A percentile compares a stretch with the other conserved stretches of the same genome.
Conservation (phyloP, 768 basidiomycete genomes). For the Plicaturopsis crispa region DNA sequence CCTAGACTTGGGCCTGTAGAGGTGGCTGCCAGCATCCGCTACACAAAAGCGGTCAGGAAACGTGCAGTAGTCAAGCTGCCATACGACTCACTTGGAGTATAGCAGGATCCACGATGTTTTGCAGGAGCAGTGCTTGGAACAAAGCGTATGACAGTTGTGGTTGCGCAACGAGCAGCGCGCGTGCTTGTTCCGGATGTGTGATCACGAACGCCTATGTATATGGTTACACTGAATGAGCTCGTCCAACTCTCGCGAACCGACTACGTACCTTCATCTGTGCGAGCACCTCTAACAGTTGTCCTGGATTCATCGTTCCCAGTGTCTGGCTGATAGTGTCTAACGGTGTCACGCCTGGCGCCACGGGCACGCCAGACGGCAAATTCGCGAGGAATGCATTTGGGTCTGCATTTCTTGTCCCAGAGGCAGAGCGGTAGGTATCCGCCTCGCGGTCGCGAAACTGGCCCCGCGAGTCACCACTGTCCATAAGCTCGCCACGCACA, state of each 20-base stretch:
- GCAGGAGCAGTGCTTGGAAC: slow-evolving; percentile 88
- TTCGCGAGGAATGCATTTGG: slow-evolving; percentile 49
- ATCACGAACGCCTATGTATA: slow-evolving; percentile 76
- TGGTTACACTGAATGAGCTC: slow-evolving; percentile 9
- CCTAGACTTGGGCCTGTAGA: slow-evolving; percentile 20
- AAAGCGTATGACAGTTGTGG: slow-evolving; percentile 95
- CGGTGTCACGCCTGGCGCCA: slow-evolving; percentile 62
- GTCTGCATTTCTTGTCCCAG: slow-evolving; percentile 23
- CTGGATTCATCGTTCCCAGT: slow-evolving; percentile 76
- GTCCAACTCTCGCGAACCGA: slow-evolving; percentile 11
- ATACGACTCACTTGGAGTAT: slow-evolving; percentile 63
- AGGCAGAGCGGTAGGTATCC: slow-evolving; percentile 24
- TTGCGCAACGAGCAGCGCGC: slow-evolving; percentile 66
- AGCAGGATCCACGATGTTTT: slow-evolving; percentile 87
- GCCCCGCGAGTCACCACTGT: slow-evolving; percentile 54
- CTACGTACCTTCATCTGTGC: slow-evolving; percentile 93
- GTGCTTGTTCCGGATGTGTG: slow-evolving; percentile 86
- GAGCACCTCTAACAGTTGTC: slow-evolving; percentile 85
- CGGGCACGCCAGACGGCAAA: slow-evolving; percentile 70
- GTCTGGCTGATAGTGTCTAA: slow-evolving; percentile 83
- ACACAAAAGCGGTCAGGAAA: slow-evolving; percentile 20
- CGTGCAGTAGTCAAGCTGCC: slow-evolving; percentile 8
- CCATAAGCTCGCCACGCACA: slow-evolving; percentile 73
- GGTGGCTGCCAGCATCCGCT: slow-evolving; percentile 48
- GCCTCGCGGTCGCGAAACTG: slow-evolving; percentile 47